A percentile compares a stretch with the other conserved stretches of the same genome.
Evolutionary conservation across 306 rosid genomes (phyloP).

Genomic region (Citrullus colocynthis): DNA sequence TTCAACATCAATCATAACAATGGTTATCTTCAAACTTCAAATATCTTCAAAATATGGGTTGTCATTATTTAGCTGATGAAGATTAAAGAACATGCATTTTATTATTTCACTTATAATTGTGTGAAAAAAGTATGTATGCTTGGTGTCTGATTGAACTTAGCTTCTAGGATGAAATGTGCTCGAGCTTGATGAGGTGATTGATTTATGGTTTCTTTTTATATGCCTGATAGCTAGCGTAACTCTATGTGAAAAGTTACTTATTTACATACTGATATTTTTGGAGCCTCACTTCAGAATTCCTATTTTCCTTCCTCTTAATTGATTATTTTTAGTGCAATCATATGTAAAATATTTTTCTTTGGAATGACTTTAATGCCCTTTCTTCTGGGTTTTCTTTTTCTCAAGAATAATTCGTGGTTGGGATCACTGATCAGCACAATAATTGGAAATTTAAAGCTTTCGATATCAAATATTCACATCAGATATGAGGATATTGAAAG

Average conservation of each 20-base stretch:
- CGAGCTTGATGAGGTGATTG: not conserved
- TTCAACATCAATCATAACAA: not conserved
- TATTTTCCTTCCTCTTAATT: not conserved
- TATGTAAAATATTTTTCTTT: not conserved
- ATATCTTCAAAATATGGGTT: not conserved
- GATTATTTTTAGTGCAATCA: not conserved
- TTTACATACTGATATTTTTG: not conserved
- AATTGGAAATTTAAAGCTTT: constrained; percentile 90
- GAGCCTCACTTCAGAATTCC: not conserved
- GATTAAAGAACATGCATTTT: not conserved
- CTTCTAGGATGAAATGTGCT: not conserved
- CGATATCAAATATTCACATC: constrained; percentile 85
- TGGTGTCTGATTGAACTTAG: not conserved
- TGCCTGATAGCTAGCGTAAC: not conserved
- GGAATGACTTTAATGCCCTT: not conserved
- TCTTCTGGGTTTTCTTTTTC: constrained; percentile 9
- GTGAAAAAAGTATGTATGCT: not conserved
- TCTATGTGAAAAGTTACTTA: not conserved
- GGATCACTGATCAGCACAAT: constrained; percentile 89
- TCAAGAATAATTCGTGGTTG: constrained; percentile 85
- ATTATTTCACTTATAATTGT: not conserved
- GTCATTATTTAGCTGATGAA: not conserved
- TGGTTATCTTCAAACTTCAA: not conserved
- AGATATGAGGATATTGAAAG: constrained; percentile 94
- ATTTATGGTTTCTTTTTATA: not conserved